A percentile compares a stretch with the other conserved stretches of the same genome.
phyloP scores from a whole-genome alignment of 2,329 filamentous ascomycete genomes.

The Ophiosphaerella korrae region DNA sequence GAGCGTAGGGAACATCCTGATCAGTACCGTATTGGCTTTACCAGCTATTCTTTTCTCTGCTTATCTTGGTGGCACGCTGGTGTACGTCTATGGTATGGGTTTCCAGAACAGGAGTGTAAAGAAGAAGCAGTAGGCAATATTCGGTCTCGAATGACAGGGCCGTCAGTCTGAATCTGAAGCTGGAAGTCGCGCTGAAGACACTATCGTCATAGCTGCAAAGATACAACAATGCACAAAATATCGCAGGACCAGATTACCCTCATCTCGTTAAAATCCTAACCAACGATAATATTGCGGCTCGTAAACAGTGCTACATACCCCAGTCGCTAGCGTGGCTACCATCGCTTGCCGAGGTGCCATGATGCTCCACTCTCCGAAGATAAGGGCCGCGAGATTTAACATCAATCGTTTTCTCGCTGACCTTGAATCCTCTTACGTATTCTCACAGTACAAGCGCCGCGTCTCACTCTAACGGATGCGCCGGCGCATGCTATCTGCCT shows the following conservation, averaged over 20 bases:
- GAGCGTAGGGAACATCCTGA: slow-evolving; percentile 41
- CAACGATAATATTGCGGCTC: not conserved
- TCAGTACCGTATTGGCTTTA: slow-evolving; percentile 44
- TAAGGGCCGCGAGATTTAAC: slow-evolving; percentile 8
- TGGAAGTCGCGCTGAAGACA: too few species aligned
- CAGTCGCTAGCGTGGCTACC: not conserved
- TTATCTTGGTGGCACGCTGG: slow-evolving; percentile 51
- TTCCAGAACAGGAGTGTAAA: slow-evolving; percentile 39
- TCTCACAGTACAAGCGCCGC: not conserved
- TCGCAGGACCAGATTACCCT: too few species aligned
- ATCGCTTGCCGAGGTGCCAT: slow-evolving; percentile 6
- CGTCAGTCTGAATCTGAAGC: too few species aligned
- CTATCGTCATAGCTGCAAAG: too few species aligned
- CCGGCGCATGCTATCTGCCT: too few species aligned
- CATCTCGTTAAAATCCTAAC: not conserved
- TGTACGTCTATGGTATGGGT: slow-evolving; percentile 55
- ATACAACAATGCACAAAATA: too few species aligned
- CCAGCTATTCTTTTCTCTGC: slow-evolving; percentile 47
- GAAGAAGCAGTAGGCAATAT: slow-evolving; percentile 42
- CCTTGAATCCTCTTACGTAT: slow-evolving; percentile 13
- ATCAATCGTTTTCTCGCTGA: slow-evolving; percentile 1
- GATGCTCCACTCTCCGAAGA: slow-evolving; percentile 9
- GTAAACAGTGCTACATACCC: not conserved
- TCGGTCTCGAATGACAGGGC: too few species aligned
- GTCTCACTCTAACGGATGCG: too few species aligned